Base-by-base conservation (phyloP, 1,284 basidiomycete species). In the Papiliotrema nemorosa region DNA sequence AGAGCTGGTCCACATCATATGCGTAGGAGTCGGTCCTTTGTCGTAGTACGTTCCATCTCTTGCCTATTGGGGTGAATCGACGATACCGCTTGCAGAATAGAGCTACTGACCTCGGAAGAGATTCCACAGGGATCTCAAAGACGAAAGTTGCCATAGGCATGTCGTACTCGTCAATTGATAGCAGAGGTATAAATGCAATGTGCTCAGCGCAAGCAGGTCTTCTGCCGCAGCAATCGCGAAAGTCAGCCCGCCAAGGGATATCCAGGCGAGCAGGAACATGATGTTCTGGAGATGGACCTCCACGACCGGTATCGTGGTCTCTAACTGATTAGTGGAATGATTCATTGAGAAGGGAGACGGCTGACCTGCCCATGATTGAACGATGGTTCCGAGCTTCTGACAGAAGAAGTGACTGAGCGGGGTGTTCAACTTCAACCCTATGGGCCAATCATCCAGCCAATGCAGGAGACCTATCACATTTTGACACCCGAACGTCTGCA, bases 381-480 rank as follows among this genome's bases (percentile, higher is more conserved):
- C 80, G 4, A 85, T 57, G 22, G 80, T 79, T 1, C 83, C 77
- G 50, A 93, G 85, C 0, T 82, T 78, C 52, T 84, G 80, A 29
- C 85, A 84, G 62, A 91, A 88, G 65, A 94, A 88, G 18, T 80
- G 77, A 59, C 90, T 88, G 16, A 97, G 80, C 59, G 97, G 90
- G 0, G 90, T 90, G 68, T 98, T 98, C 52, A 98, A 84, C 74
- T 98, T 98, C 38, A 98, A 76, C 1, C 96, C 94, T 0, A 87
- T 90, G 0, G 94, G 94, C 93, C 96, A 98, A 51, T 86, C 84
- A 67, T 94, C 87, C 3, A 98, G 79, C 93, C 93, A 97, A 38
- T 44, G 40, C 24, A 73, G 52, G 3, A 52, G 53, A 0, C 24
- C 29, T 18, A 67, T 52, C 16, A 60, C 13, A 24, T 14, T 37